Percentiles rank a stretch among this genome's conserved stretches.
Evolutionary conservation across 768 basidiomycete species (phyloP).

Genomic region (Rhizopogon rudus): DNA sequence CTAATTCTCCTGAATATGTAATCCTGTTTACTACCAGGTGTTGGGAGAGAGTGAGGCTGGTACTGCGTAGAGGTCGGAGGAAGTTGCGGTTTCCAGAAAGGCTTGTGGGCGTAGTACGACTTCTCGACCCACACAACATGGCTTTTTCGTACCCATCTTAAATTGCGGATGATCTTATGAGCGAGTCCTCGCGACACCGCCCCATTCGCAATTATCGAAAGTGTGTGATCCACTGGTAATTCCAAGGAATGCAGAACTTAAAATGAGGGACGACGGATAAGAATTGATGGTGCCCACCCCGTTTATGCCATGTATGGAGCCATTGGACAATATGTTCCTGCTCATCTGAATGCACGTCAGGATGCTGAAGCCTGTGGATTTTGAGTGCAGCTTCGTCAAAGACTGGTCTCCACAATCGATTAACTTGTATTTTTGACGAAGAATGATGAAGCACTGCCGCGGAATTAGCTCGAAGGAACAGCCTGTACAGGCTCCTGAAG

Average conservation of each 20-base stretch:
- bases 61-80: constrained; percentile 14
- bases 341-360: constrained; percentile 18
- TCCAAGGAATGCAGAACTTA: neutral
- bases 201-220: constrained; percentile 59
- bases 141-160: constrained; percentile 26
- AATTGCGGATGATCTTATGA: constrained; percentile 55
- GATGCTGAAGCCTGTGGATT: constrained; percentile 33
- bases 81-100: constrained; percentile 37
- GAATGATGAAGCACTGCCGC: constrained; percentile 56
- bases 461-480: constrained; percentile 53
- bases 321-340: constrained; percentile 33
- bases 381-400: constrained; percentile 49
- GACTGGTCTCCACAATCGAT: constrained; percentile 46
- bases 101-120: constrained; percentile 16
- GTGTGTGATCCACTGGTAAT: constrained; percentile 59
- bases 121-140: constrained; percentile 20
- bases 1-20: constrained; percentile 14
- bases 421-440: constrained; percentile 37
- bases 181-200: constrained; percentile 58
- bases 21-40: constrained; percentile 9
- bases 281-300: constrained; percentile 34
- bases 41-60: constrained; percentile 10
- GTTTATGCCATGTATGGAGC: constrained; percentile 50
- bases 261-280: constrained; percentile 7
- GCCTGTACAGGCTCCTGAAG: constrained; percentile 56